Conservation (phyloP, 2,329 filamentous ascomycete genomes). For the Magnaporthiopsis rhizophila region DNA sequence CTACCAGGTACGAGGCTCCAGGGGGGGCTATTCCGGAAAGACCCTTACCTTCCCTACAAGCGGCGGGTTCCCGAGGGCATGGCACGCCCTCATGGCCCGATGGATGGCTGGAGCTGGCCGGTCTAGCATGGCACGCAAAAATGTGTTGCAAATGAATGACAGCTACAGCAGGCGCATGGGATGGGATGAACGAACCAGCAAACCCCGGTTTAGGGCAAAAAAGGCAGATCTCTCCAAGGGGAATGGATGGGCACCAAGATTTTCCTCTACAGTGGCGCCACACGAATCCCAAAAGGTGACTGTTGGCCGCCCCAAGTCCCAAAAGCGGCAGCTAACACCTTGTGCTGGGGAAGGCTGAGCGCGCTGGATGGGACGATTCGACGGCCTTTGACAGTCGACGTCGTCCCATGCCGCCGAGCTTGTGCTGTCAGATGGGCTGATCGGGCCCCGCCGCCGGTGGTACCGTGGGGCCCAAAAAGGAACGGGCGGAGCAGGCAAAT, state of each 20-base stretch:
- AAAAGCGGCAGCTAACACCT: not conserved
- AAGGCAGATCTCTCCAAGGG: not conserved
- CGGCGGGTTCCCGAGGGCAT: slow-evolving; percentile 3
- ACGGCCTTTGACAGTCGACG: not conserved
- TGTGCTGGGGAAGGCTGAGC: no score
- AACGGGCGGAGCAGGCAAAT: not conserved
- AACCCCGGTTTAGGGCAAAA: not conserved
- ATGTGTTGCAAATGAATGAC: not conserved
- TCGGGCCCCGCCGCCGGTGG: not conserved
- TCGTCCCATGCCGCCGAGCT: slow-evolving; percentile 4
- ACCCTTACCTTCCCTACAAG: not conserved
- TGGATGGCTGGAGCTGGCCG: slow-evolving; percentile 1
- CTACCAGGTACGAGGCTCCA: not conserved
- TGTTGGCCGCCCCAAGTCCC: no score
- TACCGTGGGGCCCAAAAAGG: not conserved
- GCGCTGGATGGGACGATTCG: not conserved
- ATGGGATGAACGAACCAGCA: not conserved
- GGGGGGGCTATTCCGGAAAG: not conserved
- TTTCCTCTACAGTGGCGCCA: not conserved
- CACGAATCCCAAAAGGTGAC: no score
- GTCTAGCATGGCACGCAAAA: not conserved
- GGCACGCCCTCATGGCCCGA: slow-evolving; percentile 2
- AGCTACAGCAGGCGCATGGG: not conserved
- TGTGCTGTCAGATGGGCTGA: slow-evolving; percentile 6
- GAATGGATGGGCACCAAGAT: not conserved